Percentiles rank a stretch among this genome's conserved stretches.
Conservation (phyloP, 495 filamentous ascomycete species). For the Neurospora sp. region DNA sequence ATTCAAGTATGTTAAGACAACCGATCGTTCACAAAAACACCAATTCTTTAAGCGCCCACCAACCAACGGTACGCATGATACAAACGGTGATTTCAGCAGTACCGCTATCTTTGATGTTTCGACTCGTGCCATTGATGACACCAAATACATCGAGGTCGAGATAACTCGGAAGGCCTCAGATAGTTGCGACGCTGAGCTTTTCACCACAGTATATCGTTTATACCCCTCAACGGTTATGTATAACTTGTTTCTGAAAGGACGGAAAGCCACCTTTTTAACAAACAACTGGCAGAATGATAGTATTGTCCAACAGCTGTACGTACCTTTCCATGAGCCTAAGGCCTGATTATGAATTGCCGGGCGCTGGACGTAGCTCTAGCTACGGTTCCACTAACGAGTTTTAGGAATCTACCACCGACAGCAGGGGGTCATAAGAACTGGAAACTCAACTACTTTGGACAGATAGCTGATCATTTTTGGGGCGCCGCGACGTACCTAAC, state of each 20-base stretch:
- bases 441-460: not conserved
- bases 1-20: too few relatives aligned
- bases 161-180: not conserved
- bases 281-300: not conserved
- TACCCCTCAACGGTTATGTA: not conserved
- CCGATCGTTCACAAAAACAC: too few relatives aligned
- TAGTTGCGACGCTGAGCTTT: not conserved
- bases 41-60: too few relatives aligned
- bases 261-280: not conserved
- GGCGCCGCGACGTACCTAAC: not conserved
- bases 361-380: too few relatives aligned
- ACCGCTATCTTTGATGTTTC: not conserved
- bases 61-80: too few relatives aligned
- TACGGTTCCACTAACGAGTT: too few relatives aligned
- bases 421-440: not conserved
- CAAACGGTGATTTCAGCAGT: too few relatives aligned
- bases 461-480: not conserved
- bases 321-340: not conserved
- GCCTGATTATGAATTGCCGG: too few relatives aligned
- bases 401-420: not conserved
- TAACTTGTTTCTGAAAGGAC: not conserved
- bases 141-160: not conserved
- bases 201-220: not conserved
- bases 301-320: not conserved
- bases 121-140: not conserved